Conservation (phyloP, 2,329 filamentous ascomycete species). For the Stagonosporopsis rhizophila region DNA sequence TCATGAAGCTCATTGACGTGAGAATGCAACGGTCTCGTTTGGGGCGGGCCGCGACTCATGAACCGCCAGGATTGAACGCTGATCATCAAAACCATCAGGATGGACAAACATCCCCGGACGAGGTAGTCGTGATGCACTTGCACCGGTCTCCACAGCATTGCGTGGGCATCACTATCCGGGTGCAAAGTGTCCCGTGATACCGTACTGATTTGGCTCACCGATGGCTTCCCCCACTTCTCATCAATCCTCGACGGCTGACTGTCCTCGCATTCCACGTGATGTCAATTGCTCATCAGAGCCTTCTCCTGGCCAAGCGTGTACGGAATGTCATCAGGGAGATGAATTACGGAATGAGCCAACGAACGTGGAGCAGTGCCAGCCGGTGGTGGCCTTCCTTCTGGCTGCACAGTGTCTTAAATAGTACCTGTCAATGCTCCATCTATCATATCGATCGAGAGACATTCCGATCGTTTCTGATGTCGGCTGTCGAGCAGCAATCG, state of each 20-base stretch:
- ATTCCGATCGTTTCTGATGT: background rate
- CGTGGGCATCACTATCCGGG: background rate
- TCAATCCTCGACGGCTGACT: background rate
- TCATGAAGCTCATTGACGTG: background rate
- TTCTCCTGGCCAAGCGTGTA: background rate
- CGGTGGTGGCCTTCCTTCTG: background rate
- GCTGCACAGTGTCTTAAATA: background rate
- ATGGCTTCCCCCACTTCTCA: background rate
- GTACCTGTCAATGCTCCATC: background rate
- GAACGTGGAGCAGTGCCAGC: background rate
- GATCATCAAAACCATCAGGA: background rate
- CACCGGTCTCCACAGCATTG: background rate
- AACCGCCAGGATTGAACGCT: background rate
- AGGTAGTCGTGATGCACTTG: background rate
- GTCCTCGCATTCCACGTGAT: background rate
- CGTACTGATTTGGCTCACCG: background rate
- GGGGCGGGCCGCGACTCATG: constrained; percentile 1
- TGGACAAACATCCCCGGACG: background rate
- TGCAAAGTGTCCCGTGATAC: background rate
- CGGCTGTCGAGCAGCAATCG: background rate
- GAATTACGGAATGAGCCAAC: background rate
- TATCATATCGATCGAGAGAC: background rate
- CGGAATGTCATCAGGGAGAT: background rate
- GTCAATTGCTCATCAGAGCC: background rate
- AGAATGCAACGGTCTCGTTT: constrained; percentile 1